These are phyloP conservation scores for Camptophora hylomeconis DNA, from an alignment of 2,329 filamentous ascomycete species.

Conservation along the genomic window DNA sequence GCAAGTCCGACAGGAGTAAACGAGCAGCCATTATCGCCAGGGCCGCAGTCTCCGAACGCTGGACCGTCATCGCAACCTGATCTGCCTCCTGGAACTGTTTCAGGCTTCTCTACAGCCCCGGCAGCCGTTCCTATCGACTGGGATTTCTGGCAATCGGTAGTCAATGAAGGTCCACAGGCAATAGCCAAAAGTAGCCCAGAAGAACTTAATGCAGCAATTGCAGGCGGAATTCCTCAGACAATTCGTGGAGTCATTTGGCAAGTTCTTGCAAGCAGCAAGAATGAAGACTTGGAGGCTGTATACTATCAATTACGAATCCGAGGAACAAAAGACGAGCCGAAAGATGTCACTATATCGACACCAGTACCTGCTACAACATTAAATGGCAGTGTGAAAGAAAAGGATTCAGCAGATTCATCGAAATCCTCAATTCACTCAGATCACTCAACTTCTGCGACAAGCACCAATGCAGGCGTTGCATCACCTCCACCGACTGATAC, in stretches of 20 bases:
- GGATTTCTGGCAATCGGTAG: constrained; percentile 94
- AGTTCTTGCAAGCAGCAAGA: constrained; percentile 89
- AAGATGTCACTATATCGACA: constrained; percentile 24
- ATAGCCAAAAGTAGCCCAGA: constrained; percentile 78
- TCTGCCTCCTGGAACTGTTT: constrained; percentile 72
- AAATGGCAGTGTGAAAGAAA: constrained; percentile 48
- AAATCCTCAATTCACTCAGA: constrained; percentile 77
- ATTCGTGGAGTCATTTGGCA: constrained; percentile 99
- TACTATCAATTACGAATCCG: constrained; percentile 70
- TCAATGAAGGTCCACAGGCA: constrained; percentile 83
- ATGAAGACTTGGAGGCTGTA: constrained; percentile 72
- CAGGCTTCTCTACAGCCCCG: constrained; percentile 61
- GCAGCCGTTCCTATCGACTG: constrained; percentile 69
- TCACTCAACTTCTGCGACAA: constrained; percentile 48
- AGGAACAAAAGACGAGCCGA: constrained; percentile 68
- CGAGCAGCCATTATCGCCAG: constrained; percentile 24
- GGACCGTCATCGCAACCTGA: constrained; percentile 40
- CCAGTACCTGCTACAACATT: constrained; percentile 26
- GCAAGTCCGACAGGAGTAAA: constrained; percentile 35
- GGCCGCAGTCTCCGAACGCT: constrained; percentile 14
- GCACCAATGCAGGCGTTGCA: constrained; percentile 40
- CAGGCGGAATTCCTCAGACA: constrained; percentile 82
- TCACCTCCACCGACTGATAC: constrained; percentile 46
- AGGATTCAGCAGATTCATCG: constrained; percentile 60
- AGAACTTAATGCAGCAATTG: constrained; percentile 81